Percentiles rank a stretch among this genome's conserved stretches.
phyloP scores from a whole-genome alignment of 768 basidiomycete genomes.

The Suillus discolor region DNA sequence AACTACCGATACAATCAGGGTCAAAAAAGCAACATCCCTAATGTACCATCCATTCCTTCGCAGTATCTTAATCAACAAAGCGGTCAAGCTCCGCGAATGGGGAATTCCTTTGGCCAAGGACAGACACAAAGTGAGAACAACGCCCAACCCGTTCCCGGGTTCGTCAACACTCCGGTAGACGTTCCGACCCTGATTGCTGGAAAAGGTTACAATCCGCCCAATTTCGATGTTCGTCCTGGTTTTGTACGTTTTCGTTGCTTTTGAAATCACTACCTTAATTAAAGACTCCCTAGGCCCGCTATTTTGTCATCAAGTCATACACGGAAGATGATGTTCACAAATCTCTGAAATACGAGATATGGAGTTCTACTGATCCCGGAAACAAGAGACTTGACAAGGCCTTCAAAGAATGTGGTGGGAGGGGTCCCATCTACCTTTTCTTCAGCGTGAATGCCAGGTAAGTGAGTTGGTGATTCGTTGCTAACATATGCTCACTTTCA shows the following conservation, averaged over 20 bases:
- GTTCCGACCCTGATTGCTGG: slow-evolving; percentile 81
- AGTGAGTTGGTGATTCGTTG: slow-evolving; percentile 3
- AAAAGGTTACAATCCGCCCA: slow-evolving; percentile 90
- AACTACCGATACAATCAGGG: slow-evolving; percentile 56
- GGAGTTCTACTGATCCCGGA: slow-evolving; percentile 96
- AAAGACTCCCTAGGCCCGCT: slow-evolving; percentile 64
- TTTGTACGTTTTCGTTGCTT: slow-evolving; percentile 54
- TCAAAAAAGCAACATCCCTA: slow-evolving; percentile 51
- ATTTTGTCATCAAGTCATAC: slow-evolving; percentile 98
- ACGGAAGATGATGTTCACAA: slow-evolving; percentile 99
- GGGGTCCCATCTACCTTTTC: slow-evolving; percentile 96
- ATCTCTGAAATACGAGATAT: slow-evolving; percentile 95
- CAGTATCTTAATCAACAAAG: slow-evolving; percentile 66
- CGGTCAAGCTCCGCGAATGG: slow-evolving; percentile 41
- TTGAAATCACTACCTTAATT: slow-evolving; percentile 1
- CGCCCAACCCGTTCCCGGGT: slow-evolving; percentile 45
- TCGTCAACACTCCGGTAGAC: slow-evolving; percentile 74
- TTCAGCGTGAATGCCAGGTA: slow-evolving; percentile 95
- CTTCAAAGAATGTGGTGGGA: slow-evolving; percentile 90
- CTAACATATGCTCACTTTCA: slow-evolving; percentile 11
- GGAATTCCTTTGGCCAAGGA: slow-evolving; percentile 34
- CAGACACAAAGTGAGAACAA: slow-evolving; percentile 31
- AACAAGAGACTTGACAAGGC: slow-evolving; percentile 98
- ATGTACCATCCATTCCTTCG: slow-evolving; percentile 70
- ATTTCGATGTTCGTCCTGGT: slow-evolving; percentile 78